These are phyloP conservation scores for Aurifilum marmelostoma DNA, from an alignment of 2,329 filamentous ascomycete genomes.

Conservation along the genomic window DNA sequence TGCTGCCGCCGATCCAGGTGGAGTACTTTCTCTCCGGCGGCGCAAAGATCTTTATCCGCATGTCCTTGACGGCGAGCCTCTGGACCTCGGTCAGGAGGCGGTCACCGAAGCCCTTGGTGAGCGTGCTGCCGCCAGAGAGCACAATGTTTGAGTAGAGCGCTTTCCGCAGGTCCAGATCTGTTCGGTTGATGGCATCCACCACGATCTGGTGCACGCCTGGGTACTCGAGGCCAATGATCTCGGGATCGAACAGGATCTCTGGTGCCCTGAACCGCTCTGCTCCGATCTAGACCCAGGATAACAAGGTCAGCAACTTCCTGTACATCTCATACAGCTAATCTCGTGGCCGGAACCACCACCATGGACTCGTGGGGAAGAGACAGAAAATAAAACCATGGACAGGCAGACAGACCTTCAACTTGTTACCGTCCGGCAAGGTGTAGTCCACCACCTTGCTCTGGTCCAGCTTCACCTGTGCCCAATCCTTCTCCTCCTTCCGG, in stretches of 20 bases:
- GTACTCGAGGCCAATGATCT: constrained; percentile 96
- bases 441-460: constrained; percentile 84
- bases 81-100: constrained; percentile 90
- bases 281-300: constrained; percentile 65
- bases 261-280: constrained; percentile 93
- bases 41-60: constrained; percentile 99
- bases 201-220: constrained; percentile 97
- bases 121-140: constrained; percentile 89
- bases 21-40: constrained; percentile 98
- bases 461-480: constrained; percentile 78
- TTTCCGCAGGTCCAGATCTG: constrained; percentile 94
- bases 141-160: constrained; percentile 96
- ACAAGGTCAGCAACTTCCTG: background rate
- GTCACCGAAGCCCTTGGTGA: constrained; percentile 97
- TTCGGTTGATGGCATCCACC: constrained; percentile 91
- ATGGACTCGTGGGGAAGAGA: too few species aligned
- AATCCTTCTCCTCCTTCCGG: constrained; percentile 94
- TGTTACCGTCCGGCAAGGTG: constrained; percentile 87
- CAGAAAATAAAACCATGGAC: background rate
- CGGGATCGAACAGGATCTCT: constrained; percentile 96
- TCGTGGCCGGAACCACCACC: background rate
- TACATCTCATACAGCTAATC: background rate
- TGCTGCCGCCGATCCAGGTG: constrained; percentile 98
- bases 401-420: constrained; percentile 72
- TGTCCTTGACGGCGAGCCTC: constrained; percentile 93